Base-by-base conservation (phyloP, 495 filamentous ascomycete species). In the Xylaria flabelliformis region DNA sequence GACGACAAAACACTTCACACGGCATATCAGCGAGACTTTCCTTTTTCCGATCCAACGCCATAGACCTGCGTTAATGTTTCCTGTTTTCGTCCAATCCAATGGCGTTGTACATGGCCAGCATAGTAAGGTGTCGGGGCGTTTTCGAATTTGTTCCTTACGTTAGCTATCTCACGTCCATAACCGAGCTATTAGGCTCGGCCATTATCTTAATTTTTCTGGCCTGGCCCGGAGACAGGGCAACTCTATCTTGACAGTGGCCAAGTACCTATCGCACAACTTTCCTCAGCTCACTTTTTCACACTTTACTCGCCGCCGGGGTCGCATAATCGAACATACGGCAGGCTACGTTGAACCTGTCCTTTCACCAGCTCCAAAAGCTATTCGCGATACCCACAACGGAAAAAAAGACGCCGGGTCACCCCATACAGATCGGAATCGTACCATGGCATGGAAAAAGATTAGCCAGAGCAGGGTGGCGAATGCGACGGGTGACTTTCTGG, bases 41-140 rank as follows among this genome's bases (percentile, higher is more conserved):
- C 73, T 72, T 72, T 76, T 75, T 66, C 26, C 70, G 24, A 65
- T 72, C 68, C 73, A 79, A 75, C 72, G 72, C 72, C 64, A 73
- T 78, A 76, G 76, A 78, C 76, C 77, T 74, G 70, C 70, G 62
- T 76, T 78, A 74, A 76, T 82, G 80, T 85, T 83, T 83, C 83
- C 81, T 74, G 75, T 76, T 78, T 58, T 78, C 50, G 76, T 75
- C 75, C 63, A 78, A 74, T 76, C 74, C 72, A 73, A 65, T 61
- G 78, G 78, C 74, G 78, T 78, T 78, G 72, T 72, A 74, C 72
- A 78, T 48, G 78, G 76, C 74, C 77, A 85, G 84, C 84, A 86
- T 86, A 82, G 82, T 84, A 82, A 74, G 84, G 85, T 85, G 83
- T 85, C 81, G 76, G 69, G 84, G 84, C 83, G 84, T 86, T 85